Base-by-base conservation (phyloP, 2,329 filamentous ascomycete species). In the Metarhizium rileyi region DNA sequence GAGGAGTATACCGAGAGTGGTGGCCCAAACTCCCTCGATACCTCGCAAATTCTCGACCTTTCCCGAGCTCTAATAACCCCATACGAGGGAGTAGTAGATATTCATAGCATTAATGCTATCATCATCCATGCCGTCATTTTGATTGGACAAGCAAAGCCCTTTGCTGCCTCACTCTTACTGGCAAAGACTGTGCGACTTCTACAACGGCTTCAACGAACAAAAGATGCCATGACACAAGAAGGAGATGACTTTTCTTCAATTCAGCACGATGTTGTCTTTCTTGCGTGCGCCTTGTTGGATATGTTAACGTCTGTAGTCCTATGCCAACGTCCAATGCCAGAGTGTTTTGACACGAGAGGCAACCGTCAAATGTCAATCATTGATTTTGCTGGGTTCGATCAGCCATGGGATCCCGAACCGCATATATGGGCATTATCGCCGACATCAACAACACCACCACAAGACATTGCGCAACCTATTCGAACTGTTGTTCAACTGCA, bases 201-300 rank as follows among this genome's bases (percentile, higher is more conserved):
- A 10, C 57, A 70, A 4, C 64, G 68, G 22, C 50, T 60, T 20
- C 57, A 53, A 26, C 48, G 47, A 2, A 47, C 25, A 5, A 51
- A 55, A 10, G 20, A 43, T 6, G 54, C 52, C 23, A 23, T 14
- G 26, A 10, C 27, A 16, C 18, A 33, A n/a, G 20, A 47, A 42
- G 10, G 2, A 3, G 9, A 14, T 45, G 40, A 8, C 20, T 53
- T n/a, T 46, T 55, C 50, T 46, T 55, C 3, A n/a, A 18, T 36
- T 22, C 50, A 50, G 3, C 44, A 57, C 25, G 49, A 55, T 4
- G 54, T 63, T 52, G 56, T 63, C 47, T 53, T 65, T 42, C 71
- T 80, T 22, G 80, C 77, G 4, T 84, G 81, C 53, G 80, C 82
- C 50, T 68, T 84, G 5, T 63, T 87, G 1, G 83, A 87, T 10